Base-by-base conservation (phyloP, 495 filamentous ascomycete species). In the Xylaria castorea region DNA sequence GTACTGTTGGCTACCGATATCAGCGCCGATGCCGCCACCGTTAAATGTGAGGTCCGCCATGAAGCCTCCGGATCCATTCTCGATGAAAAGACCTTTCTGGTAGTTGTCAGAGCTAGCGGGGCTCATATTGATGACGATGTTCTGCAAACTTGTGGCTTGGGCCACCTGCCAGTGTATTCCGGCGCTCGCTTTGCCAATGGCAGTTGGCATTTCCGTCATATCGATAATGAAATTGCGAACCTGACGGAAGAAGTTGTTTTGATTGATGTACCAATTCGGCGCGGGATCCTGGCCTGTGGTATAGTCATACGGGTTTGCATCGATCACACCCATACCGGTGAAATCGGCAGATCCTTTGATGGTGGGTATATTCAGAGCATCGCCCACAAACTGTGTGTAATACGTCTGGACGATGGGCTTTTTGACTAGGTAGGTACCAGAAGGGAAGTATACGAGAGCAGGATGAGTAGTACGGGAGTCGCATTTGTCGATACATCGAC, bases 221-320 rank as follows among this genome's bases (percentile, higher is more conserved):
- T 99, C 96, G 80, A 99, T 91, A 76, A 94, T 87, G 75, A 99
- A 92, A 85, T 99, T 98, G 80, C 97, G 93, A 74, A 99, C 85
- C 76, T 97, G 92, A 58, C 96, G 94, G 88, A 94, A 98, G 87
- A 99, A 99, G 85, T 99, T 98, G 89, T 98, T 99, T 83, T 97
- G 92, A 81, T 97, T 97, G 74, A 91, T 94, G 83, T 91, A 97
- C 83, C 83, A 89, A 78, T 90, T 89, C 30, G 71, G 76, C 61
- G 86, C 85, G 7, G 84, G 81, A 38, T 87, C 76, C 9, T 84
- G 81, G 36, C 86, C 75, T 46, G 55, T 66, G 7, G 40, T 68
- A 34, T 76, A 74, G 32, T 84, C 81, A 78, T 99, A 98, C 0
- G 95, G 95, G 75, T 99, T 92, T 11, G 93, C 85, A 76, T 98